phyloP scores from a whole-genome alignment of 1,139 yeast genomes.

The Candida pseudoviswanathii region DNA sequence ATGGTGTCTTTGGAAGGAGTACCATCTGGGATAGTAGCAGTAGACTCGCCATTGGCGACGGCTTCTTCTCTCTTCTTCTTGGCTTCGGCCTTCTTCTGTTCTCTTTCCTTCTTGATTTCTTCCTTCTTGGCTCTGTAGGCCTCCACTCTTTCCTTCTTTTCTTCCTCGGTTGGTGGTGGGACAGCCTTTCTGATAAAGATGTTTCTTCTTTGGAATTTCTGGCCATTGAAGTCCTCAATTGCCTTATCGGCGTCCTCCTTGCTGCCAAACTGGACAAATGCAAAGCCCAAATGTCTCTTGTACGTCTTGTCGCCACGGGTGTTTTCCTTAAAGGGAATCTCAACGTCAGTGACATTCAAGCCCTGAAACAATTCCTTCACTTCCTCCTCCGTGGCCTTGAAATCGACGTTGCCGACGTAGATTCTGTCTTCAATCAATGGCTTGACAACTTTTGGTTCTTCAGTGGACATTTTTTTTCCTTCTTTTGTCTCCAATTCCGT shows the following conservation, averaged over 20 bases:
- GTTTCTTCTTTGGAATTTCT: conserved; percentile 48
- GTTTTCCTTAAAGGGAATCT: conserved; percentile 42
- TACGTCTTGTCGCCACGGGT: conserved; percentile 34
- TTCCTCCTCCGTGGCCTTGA: conserved; percentile 54
- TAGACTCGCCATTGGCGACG: conserved; percentile 14
- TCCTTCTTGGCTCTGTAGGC: conserved; percentile 39
- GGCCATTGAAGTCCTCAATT: conserved; percentile 45
- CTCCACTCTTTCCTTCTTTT: conserved; percentile 41
- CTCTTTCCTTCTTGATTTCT: conserved; percentile 25
- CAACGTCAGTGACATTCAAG: conserved; percentile 39
- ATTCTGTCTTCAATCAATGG: conserved; percentile 45
- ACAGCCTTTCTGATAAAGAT: conserved; percentile 53
- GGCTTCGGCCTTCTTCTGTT: conserved; percentile 20
- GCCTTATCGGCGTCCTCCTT: conserved; percentile 54
- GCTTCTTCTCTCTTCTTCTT: conserved; percentile 19
- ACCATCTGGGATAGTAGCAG: conserved; percentile 46
- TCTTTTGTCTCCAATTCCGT: not conserved
- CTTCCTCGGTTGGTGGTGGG: conserved; percentile 55
- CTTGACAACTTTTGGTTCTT: conserved; percentile 22
- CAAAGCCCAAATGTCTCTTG: conserved; percentile 52
- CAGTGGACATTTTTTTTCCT: conserved; percentile 16
- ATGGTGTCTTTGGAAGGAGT: conserved; percentile 55
- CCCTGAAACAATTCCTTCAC: conserved; percentile 44
- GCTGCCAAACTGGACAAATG: conserved; percentile 52
- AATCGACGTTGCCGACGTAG: conserved; percentile 56